Evolutionary conservation across 1,284 basidiomycete species (phyloP), one percentile per base, ranked within the genome.

Genomic region (Chiua sp.): DNA sequence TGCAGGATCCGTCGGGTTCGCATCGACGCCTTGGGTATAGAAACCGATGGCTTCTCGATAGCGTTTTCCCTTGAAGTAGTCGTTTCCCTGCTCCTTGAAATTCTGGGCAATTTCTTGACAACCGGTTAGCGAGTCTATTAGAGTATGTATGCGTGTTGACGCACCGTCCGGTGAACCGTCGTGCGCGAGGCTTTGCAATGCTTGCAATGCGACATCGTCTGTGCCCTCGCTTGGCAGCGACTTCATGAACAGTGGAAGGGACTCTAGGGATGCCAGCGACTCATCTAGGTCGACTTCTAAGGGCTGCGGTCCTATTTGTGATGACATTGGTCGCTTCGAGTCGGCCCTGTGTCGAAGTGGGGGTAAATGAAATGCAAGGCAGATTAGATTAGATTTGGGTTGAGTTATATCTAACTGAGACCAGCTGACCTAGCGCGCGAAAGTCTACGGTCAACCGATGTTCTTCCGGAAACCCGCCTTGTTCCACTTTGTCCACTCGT

Each of bases 11-110:
- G 84, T 82, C 3, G 95, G 92, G 54, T 90, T 85, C 2, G 92
- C 92, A 53, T 97, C 91, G 33, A 99, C 72, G 1, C 91, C 97
- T 71, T 97, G 92, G 0, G 90, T 89, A 75, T 98, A 99, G 72
- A 98, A 98, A 0, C 87, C 87, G 13, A 90, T 65, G 3, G 97
- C 97, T 73, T 99, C 96, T 33, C 90, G 84, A 75, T 88, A 93
- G 51, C 93, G 86, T 72, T 92, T 94, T 26, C 90, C 90, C 63
- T 87, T 88, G 78, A 93, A 98, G 69, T 98, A 95, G 59, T 96
- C 93, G 74, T 98, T 98, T 4, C 95, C 97, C 74, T 98, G 94
- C 56, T 93, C 87, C 75, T 98, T 98, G 78, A 98, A 98, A 73
- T 93, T 96, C 63, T 87, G 81, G 0, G 96, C 94, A 65, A 94